Percentiles rank a stretch among this genome's conserved stretches.
These are phyloP conservation scores for Penicillium oxalicum DNA, from an alignment of 2,329 filamentous ascomycete genomes.

Conservation along the genomic window DNA sequence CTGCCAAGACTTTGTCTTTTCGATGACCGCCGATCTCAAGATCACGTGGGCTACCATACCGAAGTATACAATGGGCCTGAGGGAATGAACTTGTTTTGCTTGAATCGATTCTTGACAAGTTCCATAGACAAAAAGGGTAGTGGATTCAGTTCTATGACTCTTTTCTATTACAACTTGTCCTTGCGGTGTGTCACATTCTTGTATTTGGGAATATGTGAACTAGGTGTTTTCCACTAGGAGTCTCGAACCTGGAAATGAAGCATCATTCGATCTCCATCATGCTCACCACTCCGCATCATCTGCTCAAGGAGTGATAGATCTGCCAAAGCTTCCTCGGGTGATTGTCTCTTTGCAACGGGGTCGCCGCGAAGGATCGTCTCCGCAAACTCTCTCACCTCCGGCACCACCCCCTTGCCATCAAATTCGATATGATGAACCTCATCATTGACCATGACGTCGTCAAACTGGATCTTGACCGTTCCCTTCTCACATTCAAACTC, in stretches of 20 bases:
- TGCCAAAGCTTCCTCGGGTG: constrained; percentile 47
- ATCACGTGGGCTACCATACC: background rate
- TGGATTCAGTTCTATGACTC: no score
- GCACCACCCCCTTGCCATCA: constrained; percentile 46
- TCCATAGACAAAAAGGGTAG: no score
- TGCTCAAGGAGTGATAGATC: constrained; percentile 46
- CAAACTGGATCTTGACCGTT: constrained; percentile 40
- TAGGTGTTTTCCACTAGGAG: no score
- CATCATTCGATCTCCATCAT: constrained; percentile 20
- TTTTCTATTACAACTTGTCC: no score
- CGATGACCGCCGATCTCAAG: constrained; percentile 5
- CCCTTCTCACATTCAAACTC: constrained; percentile 49
- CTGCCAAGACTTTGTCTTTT: constrained; percentile 17
- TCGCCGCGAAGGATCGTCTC: constrained; percentile 41
- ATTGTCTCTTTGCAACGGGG: constrained; percentile 38
- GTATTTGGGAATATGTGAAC: no score
- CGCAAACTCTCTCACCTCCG: constrained; percentile 50
- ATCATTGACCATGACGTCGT: constrained; percentile 32
- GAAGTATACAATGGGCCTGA: background rate
- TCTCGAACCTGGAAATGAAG: constrained; percentile 19
- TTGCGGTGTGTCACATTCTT: no score
- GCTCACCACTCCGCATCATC: constrained; percentile 31
- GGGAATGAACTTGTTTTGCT: no score
- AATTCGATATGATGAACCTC: constrained; percentile 41
- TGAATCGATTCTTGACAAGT: no score